Evolutionary conservation across 768 basidiomycete species (phyloP), one percentile per base, ranked within the genome.

Genomic region (Leccinellum albellum): DNA sequence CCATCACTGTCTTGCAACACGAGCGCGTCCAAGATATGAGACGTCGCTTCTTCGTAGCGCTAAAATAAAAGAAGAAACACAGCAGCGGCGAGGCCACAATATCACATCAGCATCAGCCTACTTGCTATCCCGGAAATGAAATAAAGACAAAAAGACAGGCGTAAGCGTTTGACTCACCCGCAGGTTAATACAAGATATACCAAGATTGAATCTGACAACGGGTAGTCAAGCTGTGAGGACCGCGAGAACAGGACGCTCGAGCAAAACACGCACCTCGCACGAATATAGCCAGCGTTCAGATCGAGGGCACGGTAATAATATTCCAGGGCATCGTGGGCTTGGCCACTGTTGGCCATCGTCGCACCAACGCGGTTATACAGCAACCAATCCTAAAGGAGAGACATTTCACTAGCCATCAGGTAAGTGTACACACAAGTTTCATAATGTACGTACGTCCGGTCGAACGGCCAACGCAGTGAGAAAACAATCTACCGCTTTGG

Each of bases 401-500:
- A 40, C 14, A 17, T 40, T n/a, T 5, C 37, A n/a, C n/a, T n/a
- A 40, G 9, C 37, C 2, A 31, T 60, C 23, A 62, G 56, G 33
- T 26, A 53, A 54, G 13, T 24, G n/a, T 23, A 8, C 15, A 49
- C 20, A 12, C 6, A 17, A 28, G 35, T 29, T 7, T 14, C n/a
- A 3, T 6, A 35, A 31, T 3, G 46, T 21, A 65, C 78, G 54
- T 68, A 97, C 95, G 54, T 94, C 87, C 2, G 94, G 96, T 56
- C 93, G 80, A 51, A 94, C 86, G 4, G 86, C 86, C 58, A 98
- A 74, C 1, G 97, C 97, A 0, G 95, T 81, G 49, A 79, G 79
- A 75, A 99, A 98, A 76, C 97, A 99, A 70, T 99, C 97, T 58
- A 88, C 86, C 0, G 96, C 94, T 70, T 94, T 95, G 21, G 76